Evolutionary conservation across 148 eudicot species (phyloP), one percentile per base, ranked within the genome.

Genomic region (Vaccinium darrowii): DNA sequence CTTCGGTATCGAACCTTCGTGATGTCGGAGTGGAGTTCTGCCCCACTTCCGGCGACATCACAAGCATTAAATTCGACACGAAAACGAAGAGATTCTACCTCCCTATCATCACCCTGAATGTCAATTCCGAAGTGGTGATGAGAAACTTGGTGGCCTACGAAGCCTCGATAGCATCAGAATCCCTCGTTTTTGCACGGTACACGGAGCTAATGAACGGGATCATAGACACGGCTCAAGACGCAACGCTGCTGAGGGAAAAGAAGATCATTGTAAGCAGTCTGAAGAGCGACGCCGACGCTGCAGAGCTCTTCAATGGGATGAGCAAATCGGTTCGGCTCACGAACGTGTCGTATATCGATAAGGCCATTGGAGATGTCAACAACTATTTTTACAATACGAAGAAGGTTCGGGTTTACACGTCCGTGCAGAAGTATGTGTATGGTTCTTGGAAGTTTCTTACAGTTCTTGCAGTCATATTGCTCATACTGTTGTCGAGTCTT

Each of bases 171-270:
- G n/a, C 83, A 14, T 18, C 87, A 0, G 88, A 88, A 11, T 85
- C 90, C 0, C 77, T 83, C 3, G 86, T 89, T 57, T 76, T 90
- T 15, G 86, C 91, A 21, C 86, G 90, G 3, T 91, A 91, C 82
- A 86, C 88, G 0, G 94, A 92, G 79, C 76, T 92, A 18, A 90
- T 92, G 94, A 89, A 87, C 8, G 94, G 94, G 43, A 90, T 92
- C 23, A 86, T 92, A 2, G 91, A 92, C 77, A 88, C 86, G 0
- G 12, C 47, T 0, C 65, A 85, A 82, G 94, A 92, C 76, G 91
- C 86, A 8, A 84, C 43, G 52, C 13, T 86, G 53, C 82, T 92
- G 18, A 85, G 92, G 60, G 85, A 90, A 7, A 84, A 75, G 49
- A 75, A 83, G 5, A 86, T 92, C 25, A 89, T 92, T 1, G 7